Percentiles rank a stretch among this genome's conserved stretches.
Conservation (phyloP, 1,284 basidiomycete genomes). For the Irpex sp. region DNA sequence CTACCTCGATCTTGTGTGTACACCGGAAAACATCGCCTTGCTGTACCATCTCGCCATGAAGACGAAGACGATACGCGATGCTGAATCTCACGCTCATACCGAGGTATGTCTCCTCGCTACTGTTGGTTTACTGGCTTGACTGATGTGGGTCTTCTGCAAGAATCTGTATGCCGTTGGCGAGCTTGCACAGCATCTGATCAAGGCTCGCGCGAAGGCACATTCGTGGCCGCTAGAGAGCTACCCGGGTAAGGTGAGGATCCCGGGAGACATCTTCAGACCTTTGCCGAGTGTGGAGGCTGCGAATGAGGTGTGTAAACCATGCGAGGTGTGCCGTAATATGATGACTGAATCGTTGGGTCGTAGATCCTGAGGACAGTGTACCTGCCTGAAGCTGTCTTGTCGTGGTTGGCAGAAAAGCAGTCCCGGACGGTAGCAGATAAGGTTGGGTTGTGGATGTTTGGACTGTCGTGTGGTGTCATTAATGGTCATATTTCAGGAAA, state of each 20-base stretch:
- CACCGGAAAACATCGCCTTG: constrained; percentile 76
- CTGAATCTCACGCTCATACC: constrained; percentile 59
- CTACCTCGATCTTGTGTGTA: constrained; percentile 77
- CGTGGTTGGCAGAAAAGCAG: constrained; percentile 47
- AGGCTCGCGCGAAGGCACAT: constrained; percentile 58
- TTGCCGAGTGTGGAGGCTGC: constrained; percentile 60
- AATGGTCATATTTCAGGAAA: constrained; percentile 14
- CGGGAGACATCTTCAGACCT: constrained; percentile 76
- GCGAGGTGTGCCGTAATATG: background rate
- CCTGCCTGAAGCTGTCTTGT: constrained; percentile 54
- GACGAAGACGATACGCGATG: constrained; percentile 84
- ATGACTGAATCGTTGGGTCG: background rate
- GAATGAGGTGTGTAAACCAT: constrained; percentile 44
- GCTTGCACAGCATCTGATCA: constrained; percentile 85
- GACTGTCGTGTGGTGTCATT: background rate
- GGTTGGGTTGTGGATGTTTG: constrained; percentile 5
- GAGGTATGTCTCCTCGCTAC: constrained; percentile 45
- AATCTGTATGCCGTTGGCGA: constrained; percentile 90
- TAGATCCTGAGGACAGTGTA: constrained; percentile 66
- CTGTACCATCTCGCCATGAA: constrained; percentile 82
- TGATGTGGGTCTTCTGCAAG: constrained; percentile 35
- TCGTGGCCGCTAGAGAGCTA: constrained; percentile 80
- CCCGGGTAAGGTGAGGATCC: constrained; percentile 79
- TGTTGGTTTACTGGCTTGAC: background rate
- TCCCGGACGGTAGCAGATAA: constrained; percentile 22